Conservation (phyloP, 2,329 filamentous ascomycete genomes). For the Nectriaceae sp. region DNA sequence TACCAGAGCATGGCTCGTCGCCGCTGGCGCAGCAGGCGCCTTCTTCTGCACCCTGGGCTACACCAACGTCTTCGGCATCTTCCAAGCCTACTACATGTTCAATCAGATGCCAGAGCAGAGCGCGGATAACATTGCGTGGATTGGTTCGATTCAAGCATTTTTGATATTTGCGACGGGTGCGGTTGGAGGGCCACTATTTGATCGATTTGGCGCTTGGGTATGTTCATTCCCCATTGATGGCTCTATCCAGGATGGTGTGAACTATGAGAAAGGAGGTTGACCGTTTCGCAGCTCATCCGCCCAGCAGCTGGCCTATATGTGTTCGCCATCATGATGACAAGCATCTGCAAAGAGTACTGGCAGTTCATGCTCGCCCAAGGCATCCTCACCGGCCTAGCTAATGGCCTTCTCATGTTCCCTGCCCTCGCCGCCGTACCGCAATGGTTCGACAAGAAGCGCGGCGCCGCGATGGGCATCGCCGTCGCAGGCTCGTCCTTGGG, state of each 20-base stretch:
- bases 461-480: slow-evolving; percentile 44
- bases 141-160: slow-evolving; percentile 26
- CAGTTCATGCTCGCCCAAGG: slow-evolving; percentile 55
- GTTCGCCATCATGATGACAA: slow-evolving; percentile 45
- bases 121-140: slow-evolving; percentile 30
- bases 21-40: slow-evolving; percentile 15
- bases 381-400: slow-evolving; percentile 42
- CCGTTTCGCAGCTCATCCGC: slow-evolving; percentile 31
- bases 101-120: slow-evolving; percentile 22
- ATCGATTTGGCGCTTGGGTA: slow-evolving; percentile 43
- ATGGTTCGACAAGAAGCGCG: slow-evolving; percentile 50
- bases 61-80: slow-evolving; percentile 29
- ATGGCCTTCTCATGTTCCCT: slow-evolving; percentile 46
- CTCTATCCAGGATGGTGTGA: background rate
- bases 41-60: slow-evolving; percentile 31
- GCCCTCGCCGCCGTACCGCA: slow-evolving; percentile 38
- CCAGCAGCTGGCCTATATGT: slow-evolving; percentile 36
- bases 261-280: background rate
- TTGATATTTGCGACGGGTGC: slow-evolving; percentile 30
- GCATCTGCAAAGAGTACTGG: slow-evolving; percentile 47
- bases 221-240: background rate
- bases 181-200: slow-evolving; percentile 42
- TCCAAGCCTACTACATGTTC: slow-evolving; percentile 29
- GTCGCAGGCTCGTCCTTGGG: slow-evolving; percentile 51
- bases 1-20: slow-evolving; percentile 16